Base-by-base conservation (phyloP, 345 rosid genomes). In the Brassica juncea region DNA sequence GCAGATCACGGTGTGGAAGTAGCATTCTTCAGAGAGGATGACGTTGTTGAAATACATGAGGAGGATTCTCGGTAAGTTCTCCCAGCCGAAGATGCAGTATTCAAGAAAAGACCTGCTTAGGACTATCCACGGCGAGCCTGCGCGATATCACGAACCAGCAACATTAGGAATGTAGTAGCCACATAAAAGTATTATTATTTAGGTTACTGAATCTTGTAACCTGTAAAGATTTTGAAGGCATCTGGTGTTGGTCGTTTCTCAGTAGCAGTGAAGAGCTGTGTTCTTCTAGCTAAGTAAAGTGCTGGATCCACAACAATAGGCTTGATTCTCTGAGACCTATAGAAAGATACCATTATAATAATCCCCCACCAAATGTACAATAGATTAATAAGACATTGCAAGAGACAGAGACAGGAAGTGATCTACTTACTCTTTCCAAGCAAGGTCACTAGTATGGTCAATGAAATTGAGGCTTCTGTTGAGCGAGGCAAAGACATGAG, bases 81-180 rank as follows among this genome's bases (percentile, higher is more conserved):
- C 97, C 99, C 99, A 96, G 44, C 99, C 98, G 42, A 92, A 86
- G 75, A 96, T 82, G 83, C 99, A 93, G 80, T 76, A 96, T 78
- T 96, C 98, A 39, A 96, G 83, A 76, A 96, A 96, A 32, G 94
- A 68, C 66, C 97, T 86, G 82, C 97, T 93, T 59, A 96, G 81
- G 74, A 92, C 86, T 57, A 86, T 77, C 98, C 99, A 96, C 4
- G 87, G 90, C n/a, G 99, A 93, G 81, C 99, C 99, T 96, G 94
- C 84, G 83, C 49, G 57, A 54, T 9, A 65, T 70, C 69, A 83
- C 44, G 71, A 76, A 54, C 77, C 37, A 16, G 39, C 10, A 79
- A 69, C 70, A 72, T 7, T 72, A 78, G 61, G 71, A 3, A 12
- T 12, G 4, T 4, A n/a, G 57, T 49, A 49, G 1, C 19, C 57